Conservation (phyloP, 371 early-diverging fungal genomes). For the Phascolomyces articulosus region DNA sequence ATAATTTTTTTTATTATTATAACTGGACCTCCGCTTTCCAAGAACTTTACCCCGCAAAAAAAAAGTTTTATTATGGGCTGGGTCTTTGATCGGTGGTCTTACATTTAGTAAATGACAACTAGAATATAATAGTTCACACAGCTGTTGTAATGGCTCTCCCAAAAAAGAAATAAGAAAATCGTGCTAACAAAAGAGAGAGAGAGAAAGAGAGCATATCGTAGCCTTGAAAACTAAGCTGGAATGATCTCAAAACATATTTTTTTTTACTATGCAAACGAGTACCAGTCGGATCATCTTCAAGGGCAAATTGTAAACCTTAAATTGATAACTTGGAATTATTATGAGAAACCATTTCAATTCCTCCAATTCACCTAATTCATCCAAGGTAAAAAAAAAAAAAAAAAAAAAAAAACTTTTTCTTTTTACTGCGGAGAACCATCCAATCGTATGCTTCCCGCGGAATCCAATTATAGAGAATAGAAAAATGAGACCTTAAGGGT, state of each 20-base stretch:
- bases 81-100: not conserved
- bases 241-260: not conserved
- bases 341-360: not conserved
- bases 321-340: not conserved
- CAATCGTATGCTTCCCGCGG: not conserved
- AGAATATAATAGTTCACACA: no score
- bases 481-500: no score
- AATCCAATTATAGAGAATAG: not conserved
- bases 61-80: not conserved
- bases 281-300: slow-evolving; percentile 5
- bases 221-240: no score
- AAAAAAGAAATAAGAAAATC: no score
- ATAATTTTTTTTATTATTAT: no score
- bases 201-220: no score
- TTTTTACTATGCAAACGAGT: not conserved
- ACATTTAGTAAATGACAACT: not conserved
- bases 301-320: slow-evolving; percentile 4
- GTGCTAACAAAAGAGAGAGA: no score
- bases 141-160: no score
- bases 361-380: no score
- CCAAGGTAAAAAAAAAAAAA: not conserved
- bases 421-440: not conserved
- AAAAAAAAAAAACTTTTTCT: not conserved
- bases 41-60: not conserved
- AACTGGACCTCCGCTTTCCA: no score